Evolutionary conservation across 257 asterid species (phyloP).

Genomic region (Mitragyna speciosa): DNA sequence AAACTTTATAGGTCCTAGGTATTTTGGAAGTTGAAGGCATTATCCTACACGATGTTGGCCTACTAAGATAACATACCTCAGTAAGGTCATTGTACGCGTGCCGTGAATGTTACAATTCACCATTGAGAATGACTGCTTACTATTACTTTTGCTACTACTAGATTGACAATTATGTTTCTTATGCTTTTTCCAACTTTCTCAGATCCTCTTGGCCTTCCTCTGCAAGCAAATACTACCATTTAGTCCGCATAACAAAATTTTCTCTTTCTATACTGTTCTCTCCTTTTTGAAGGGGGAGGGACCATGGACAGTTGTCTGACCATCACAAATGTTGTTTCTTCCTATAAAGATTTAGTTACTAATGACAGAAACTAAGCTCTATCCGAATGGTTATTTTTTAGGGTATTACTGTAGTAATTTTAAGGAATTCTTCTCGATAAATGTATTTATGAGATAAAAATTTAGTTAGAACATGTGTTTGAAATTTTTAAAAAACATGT

Average conservation of each 20-base stretch:
- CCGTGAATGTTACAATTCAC: constrained; percentile 9
- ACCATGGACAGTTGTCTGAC: not conserved
- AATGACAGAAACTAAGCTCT: too few species aligned
- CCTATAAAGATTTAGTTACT: too few species aligned
- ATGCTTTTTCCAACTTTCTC: constrained; percentile 35
- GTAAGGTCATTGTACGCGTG: constrained; percentile 28
- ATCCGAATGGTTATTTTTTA: too few species aligned
- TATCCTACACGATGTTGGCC: constrained; percentile 18
- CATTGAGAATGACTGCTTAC: not conserved
- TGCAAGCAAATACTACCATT: constrained; percentile 35
- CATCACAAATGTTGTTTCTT: not conserved
- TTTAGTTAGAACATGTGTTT: too few species aligned
- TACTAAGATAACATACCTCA: constrained; percentile 18
- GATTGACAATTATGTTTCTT: constrained; percentile 28
- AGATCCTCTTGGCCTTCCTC: constrained; percentile 54
- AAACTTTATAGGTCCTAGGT: not conserved
- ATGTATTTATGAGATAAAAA: too few species aligned
- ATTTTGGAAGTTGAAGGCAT: constrained; percentile 7
- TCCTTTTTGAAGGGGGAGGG: not conserved
- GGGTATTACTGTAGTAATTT: too few species aligned
- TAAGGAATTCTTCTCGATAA: too few species aligned
- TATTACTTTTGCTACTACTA: constrained; percentile 14
- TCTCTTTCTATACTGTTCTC: not conserved
- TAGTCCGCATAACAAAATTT: not conserved
- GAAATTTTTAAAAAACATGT: too few species aligned